phyloP scores from a whole-genome alignment of 495 filamentous ascomycete genomes.

The Penicillium coprophilum region DNA sequence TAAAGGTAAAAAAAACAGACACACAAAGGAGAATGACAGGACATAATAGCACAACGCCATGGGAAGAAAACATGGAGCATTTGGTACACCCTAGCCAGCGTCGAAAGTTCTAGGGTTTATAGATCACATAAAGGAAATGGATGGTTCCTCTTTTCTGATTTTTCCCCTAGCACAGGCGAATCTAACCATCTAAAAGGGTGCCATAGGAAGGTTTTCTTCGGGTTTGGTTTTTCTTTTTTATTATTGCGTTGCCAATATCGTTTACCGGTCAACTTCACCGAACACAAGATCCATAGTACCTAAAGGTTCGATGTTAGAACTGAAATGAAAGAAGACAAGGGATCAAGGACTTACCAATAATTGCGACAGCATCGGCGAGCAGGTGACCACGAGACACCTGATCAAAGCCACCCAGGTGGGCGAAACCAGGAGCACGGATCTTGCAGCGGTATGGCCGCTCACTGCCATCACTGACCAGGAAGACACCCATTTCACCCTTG shows the following conservation, averaged over 20 bases:
- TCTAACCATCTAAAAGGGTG: slow-evolving; percentile 27
- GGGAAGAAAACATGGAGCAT: slow-evolving; percentile 32
- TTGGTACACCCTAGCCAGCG: slow-evolving; percentile 30
- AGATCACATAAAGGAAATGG: slow-evolving; percentile 19
- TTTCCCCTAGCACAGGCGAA: slow-evolving; percentile 17
- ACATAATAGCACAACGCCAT: slow-evolving; percentile 40
- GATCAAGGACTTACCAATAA: slow-evolving; percentile 63
- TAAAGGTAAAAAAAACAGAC: slow-evolving; percentile 16
- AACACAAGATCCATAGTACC: slow-evolving; percentile 86
- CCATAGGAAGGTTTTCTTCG: slow-evolving; percentile 27
- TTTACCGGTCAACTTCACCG: slow-evolving; percentile 68
- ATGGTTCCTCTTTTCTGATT: slow-evolving; percentile 17
- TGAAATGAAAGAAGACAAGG: neutral
- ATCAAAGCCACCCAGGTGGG: slow-evolving; percentile 92
- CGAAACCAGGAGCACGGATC: slow-evolving; percentile 95
- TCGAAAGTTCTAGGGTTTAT: slow-evolving; percentile 22
- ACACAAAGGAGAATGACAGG: slow-evolving; percentile 29
- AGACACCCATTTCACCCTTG: slow-evolving; percentile 99
- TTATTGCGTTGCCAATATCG: slow-evolving; percentile 23
- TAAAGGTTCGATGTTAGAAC: slow-evolving; percentile 19
- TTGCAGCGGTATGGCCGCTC: slow-evolving; percentile 97
- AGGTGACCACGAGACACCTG: slow-evolving; percentile 89
- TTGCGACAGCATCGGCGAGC: slow-evolving; percentile 93
- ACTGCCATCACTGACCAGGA: slow-evolving; percentile 91
- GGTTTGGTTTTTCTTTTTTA: slow-evolving; percentile 28